These are phyloP conservation scores for Phytophthora capsici DNA, from an alignment of 352 stramenopile genomes.

Conservation along the genomic window DNA sequence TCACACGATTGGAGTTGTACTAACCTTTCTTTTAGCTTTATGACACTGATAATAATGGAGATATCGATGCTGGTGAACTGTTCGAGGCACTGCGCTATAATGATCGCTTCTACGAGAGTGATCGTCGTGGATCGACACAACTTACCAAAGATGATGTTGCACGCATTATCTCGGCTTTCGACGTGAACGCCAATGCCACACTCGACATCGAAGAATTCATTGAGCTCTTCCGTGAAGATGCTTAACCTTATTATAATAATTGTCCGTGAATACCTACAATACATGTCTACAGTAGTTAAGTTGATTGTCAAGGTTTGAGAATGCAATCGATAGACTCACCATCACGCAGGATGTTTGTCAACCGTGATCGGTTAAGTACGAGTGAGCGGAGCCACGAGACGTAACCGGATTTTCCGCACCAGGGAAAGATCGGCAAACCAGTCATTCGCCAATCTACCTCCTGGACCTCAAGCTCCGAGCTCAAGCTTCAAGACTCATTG, in stretches of 20 bases:
- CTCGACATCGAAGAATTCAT: slow-evolving; percentile 83
- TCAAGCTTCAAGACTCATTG: too few relatives aligned
- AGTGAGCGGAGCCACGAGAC: too few relatives aligned
- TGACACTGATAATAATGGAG: slow-evolving; percentile 68
- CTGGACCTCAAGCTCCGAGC: too few relatives aligned
- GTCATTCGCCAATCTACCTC: too few relatives aligned
- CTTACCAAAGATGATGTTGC: slow-evolving; percentile 67
- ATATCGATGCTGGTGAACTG: slow-evolving; percentile 74
- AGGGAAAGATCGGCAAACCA: too few relatives aligned
- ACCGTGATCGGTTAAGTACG: too few relatives aligned
- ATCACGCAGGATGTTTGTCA: too few relatives aligned
- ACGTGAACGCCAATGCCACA: slow-evolving; percentile 73
- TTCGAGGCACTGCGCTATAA: slow-evolving; percentile 75
- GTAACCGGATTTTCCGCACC: too few relatives aligned
- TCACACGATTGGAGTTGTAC: slow-evolving; percentile 21
- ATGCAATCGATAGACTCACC: too few relatives aligned
- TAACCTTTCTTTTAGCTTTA: slow-evolving; percentile 47
- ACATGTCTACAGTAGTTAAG: too few relatives aligned
- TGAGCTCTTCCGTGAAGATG: slow-evolving; percentile 79
- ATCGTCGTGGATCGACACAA: slow-evolving; percentile 30
- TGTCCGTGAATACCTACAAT: too few relatives aligned
- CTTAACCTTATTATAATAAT: slow-evolving; percentile 20
- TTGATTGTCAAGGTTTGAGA: too few relatives aligned
- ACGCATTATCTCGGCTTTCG: slow-evolving; percentile 80
- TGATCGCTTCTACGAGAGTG: slow-evolving; percentile 71